Evolutionary conservation across 805 yeast genomes (phyloP), one percentile per base, ranked within the genome.

Genomic region (Starmerella cellae): DNA sequence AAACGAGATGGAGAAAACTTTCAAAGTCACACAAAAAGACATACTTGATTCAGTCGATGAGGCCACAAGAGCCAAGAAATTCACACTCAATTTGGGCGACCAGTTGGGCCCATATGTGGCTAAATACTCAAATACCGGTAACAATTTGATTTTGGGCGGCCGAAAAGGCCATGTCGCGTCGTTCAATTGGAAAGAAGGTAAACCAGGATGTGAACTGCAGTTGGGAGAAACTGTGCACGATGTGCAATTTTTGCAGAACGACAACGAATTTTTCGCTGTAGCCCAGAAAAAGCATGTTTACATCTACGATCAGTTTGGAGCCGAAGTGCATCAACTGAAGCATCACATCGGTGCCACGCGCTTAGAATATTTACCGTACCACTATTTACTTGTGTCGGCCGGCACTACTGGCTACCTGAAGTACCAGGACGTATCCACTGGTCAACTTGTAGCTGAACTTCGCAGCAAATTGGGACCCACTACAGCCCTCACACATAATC

Each of bases 351-450:
- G 87, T 53, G 79, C 79, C 22, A 82, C 87, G 30, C 67, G 73
- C 45, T 65, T 91, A 55, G 94, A 87, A 49, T 91, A 83, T 56
- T 68, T 91, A 51, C 97, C 97, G 1, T 91, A 87, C 60, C 98
- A 91, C 63, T 87, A 79, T 55, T 65, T 91, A 30, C 68, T 91
- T 37, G 85, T 79, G 1, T 75, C 95, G 1, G 84, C 94, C 1
- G 97, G 98, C 33, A 77, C 81, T 53, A 75, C 94, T 2, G 95
- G 95, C 5, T 81, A 70, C 61, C 68, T 91, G 47, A 83, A 82
- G 62, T 91, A 83, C 61, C 97, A 91, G 57, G 98, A 91, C 62
- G 93, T 87, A 2, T 79, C 95, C 3, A 91, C 97, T 0, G 98
- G 98, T 47, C 73, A 69, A 37, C 64, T 84, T 27, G 91, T 87